Conservation (phyloP, 805 yeast genomes). For the Wickerhamiella spandovensis region DNA sequence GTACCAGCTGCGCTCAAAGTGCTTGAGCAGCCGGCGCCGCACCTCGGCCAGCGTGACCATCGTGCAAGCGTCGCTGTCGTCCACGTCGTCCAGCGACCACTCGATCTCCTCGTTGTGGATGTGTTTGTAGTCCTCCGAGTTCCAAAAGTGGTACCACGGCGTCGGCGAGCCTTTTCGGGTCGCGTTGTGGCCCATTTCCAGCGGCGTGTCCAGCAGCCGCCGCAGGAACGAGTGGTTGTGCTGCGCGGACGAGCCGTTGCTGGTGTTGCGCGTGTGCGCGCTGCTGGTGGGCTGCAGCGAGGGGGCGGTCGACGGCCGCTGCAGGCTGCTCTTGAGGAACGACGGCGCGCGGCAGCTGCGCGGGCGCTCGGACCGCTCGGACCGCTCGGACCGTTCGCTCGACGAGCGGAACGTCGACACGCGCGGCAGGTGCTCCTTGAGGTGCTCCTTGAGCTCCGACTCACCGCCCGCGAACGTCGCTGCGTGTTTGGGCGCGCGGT, state of each 20-base stretch:
- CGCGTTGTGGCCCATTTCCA: background rate
- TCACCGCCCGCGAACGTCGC: background rate
- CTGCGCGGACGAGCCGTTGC: background rate
- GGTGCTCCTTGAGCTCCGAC: background rate
- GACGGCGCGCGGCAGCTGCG: background rate
- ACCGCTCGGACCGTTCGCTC: background rate
- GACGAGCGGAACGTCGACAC: background rate
- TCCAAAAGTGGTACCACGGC: constrained; percentile 2
- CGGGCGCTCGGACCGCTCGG: background rate
- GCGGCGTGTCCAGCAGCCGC: constrained; percentile 1
- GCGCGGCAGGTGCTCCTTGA: background rate
- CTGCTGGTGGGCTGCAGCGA: background rate
- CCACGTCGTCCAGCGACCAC: constrained; percentile 28
- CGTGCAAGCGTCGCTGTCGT: background rate
- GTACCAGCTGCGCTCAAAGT: constrained; percentile 59
- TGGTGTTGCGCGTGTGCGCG: background rate
- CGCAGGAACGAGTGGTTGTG: background rate
- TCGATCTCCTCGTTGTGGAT: background rate
- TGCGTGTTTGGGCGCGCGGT: background rate
- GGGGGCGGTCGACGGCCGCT: background rate
- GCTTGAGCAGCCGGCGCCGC: constrained; percentile 29
- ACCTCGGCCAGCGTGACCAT: constrained; percentile 23
- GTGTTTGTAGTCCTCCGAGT: background rate
- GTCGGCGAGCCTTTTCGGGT: background rate
- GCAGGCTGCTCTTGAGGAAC: background rate